Percentiles rank a stretch among this genome's conserved stretches.
Conservation (phyloP, 2,329 filamentous ascomycete species). For the Fusarium equiseti region DNA sequence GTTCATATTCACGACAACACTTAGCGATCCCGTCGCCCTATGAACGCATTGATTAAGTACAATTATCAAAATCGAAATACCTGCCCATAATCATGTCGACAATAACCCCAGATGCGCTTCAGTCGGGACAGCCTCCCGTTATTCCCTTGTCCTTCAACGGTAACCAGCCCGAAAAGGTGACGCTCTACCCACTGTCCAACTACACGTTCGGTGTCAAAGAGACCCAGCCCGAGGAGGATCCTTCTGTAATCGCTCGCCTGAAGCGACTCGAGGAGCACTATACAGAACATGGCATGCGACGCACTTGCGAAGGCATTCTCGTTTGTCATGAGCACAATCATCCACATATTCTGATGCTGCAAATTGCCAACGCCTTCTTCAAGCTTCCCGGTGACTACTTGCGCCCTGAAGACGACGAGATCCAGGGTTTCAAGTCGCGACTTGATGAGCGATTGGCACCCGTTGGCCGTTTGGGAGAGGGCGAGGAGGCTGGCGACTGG, state of each 20-base stretch:
- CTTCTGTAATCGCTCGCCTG: constrained; percentile 90
- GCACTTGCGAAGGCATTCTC: constrained; percentile 95
- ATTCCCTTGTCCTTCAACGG: constrained; percentile 86
- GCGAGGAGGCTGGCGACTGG: constrained; percentile 89
- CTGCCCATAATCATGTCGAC: constrained; percentile 75
- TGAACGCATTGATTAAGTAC: not conserved
- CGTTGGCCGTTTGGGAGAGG: constrained; percentile 86
- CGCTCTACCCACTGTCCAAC: constrained; percentile 94
- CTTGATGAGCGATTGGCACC: constrained; percentile 95
- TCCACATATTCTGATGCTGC: constrained; percentile 97
- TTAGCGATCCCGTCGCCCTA: not conserved
- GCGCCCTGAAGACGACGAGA: constrained; percentile 87
- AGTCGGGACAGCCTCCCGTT: constrained; percentile 82
- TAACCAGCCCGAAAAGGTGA: constrained; percentile 90
- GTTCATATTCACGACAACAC: constrained; percentile 5
- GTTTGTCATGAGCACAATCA: constrained; percentile 99
- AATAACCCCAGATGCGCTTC: constrained; percentile 79
- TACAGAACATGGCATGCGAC: constrained; percentile 90
- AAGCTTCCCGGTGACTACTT: constrained; percentile 98
- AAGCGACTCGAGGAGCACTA: constrained; percentile 98
- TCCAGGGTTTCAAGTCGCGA: constrained; percentile 92
- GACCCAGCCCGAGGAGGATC: constrained; percentile 97
- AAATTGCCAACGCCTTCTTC: constrained; percentile 99
- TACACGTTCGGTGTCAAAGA: constrained; percentile 99
- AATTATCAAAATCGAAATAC: not conserved